Evolutionary conservation across 139 green algal genomes (phyloP).

Genomic region (Picochlorum costavermella): DNA sequence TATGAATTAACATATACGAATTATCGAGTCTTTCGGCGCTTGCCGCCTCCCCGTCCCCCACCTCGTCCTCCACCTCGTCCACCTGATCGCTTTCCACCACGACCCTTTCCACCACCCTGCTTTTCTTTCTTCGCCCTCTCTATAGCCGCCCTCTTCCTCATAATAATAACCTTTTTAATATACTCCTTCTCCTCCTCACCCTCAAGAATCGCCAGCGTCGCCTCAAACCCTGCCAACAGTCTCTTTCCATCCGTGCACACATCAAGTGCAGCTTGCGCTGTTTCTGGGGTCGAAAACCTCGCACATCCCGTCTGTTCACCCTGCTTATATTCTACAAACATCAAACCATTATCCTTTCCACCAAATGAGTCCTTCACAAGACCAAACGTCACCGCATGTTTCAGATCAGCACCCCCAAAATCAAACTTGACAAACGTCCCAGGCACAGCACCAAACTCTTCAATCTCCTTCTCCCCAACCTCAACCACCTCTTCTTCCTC

Average conservation of each 20-base stretch:
- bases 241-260: conserved; percentile 30
- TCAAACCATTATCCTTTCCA: conserved; percentile 32
- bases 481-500: neutral
- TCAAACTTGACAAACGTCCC: conserved; percentile 35
- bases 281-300: conserved; percentile 34
- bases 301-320: conserved; percentile 34
- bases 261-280: conserved; percentile 21
- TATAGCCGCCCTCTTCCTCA: neutral
- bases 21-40: conserved; percentile 12
- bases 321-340: conserved; percentile 41
- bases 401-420: conserved; percentile 29
- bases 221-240: conserved; percentile 34
- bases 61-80: conserved; percentile 21
- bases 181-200: conserved; percentile 57
- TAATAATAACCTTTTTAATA: conserved; percentile 34
- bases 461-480: conserved; percentile 4
- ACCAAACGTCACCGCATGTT: conserved; percentile 18
- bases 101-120: neutral
- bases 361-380: conserved; percentile 42
- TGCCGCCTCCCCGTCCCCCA: conserved; percentile 14
- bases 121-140: neutral
- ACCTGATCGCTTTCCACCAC: conserved; percentile 8
- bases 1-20: neutral
- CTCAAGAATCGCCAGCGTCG: conserved; percentile 36
- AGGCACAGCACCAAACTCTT: conserved; percentile 7